Base-by-base conservation (phyloP, 257 asterid genomes). In the Haberlea rhodopensis region DNA sequence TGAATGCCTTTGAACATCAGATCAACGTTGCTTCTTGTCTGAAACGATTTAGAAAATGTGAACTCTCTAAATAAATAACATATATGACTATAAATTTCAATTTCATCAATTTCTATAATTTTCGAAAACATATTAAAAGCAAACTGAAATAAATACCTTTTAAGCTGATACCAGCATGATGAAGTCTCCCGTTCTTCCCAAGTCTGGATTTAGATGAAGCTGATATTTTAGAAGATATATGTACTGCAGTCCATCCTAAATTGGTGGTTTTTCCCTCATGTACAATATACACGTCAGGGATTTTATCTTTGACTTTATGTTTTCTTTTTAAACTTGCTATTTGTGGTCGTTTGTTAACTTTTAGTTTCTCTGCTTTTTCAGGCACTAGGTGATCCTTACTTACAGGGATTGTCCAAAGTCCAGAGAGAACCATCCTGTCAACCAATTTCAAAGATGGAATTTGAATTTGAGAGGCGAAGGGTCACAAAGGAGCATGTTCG, bases 351-450 rank as follows among this genome's bases (percentile, higher is more conserved):
- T 73, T 13, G 40, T 49, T 18, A 27, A n/a, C n/a, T 52, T 37
- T 53, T 28, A 3, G 22, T 20, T 57, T 56, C 57, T 43, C 20
- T 48, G 28, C 70, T 56, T 58, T 66, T 61, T 57, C 76, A 89
- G 96, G 89, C 95, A 29, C 63, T 89, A 60, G 87, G 89, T 62
- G 86, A 89, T 81, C 94, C 96, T 66, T 89, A 89, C 74, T 89
- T 89, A 66, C 84, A 71, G 81, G 95, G 95, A 46, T 79, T 89
- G 73, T 81, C 90, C 22, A 89, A 78, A 80, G 79, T 73, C 66
- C 95, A 81, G 74, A 84, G 96, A 78, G 96, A 86, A 75, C 96
- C 96, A 26, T 86, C 90, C 67, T 82, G 92, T 70, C 84, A 69
- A 58, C 87, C 92, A 26, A 86, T 86, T 60, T 81, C 92, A 0